These are phyloP conservation scores for Coniferiporia weirii DNA, from an alignment of 1,284 basidiomycete species.

Conservation along the genomic window DNA sequence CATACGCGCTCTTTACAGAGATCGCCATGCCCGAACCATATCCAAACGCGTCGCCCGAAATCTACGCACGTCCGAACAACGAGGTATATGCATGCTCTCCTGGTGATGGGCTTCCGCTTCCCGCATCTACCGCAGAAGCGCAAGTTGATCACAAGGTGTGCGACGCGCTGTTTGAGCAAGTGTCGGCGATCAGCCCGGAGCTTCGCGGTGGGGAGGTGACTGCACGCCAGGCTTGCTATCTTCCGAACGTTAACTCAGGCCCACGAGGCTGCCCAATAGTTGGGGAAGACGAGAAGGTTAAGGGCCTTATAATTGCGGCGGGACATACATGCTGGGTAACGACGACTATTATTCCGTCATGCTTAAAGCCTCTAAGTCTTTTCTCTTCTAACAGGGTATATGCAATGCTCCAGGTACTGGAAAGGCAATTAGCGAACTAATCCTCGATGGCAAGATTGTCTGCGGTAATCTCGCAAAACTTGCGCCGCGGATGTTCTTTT, in stretches of 20 bases:
- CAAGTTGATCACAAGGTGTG: slow-evolving; percentile 48
- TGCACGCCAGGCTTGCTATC: slow-evolving; percentile 61
- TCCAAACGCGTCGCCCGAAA: slow-evolving; percentile 59
- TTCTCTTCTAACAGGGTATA: slow-evolving; percentile 59
- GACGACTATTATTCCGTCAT: slow-evolving; percentile 1
- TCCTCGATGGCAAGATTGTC: slow-evolving; percentile 50
- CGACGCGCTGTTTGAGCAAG: slow-evolving; percentile 47
- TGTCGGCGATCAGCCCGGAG: slow-evolving; percentile 51
- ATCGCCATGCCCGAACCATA: slow-evolving; percentile 22
- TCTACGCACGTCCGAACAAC: slow-evolving; percentile 63
- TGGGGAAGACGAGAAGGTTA: slow-evolving; percentile 47
- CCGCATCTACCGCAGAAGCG: slow-evolving; percentile 58
- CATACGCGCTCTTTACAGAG: slow-evolving; percentile 21
- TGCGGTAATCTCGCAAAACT: slow-evolving; percentile 47
- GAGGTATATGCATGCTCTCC: slow-evolving; percentile 69
- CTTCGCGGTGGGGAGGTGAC: slow-evolving; percentile 47
- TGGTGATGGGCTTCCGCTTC: slow-evolving; percentile 55
- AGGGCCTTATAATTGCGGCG: slow-evolving; percentile 55
- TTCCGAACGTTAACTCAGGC: slow-evolving; percentile 44
- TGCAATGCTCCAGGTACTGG: slow-evolving; percentile 70
- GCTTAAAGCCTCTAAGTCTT: neutral
- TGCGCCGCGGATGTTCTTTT: slow-evolving; percentile 38
- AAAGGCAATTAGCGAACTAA: slow-evolving; percentile 49
- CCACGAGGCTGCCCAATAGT: slow-evolving; percentile 54
- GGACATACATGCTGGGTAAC: slow-evolving; percentile 68